phyloP scores from a whole-genome alignment of 768 basidiomycete species.

The Leccinum rimulosum region DNA sequence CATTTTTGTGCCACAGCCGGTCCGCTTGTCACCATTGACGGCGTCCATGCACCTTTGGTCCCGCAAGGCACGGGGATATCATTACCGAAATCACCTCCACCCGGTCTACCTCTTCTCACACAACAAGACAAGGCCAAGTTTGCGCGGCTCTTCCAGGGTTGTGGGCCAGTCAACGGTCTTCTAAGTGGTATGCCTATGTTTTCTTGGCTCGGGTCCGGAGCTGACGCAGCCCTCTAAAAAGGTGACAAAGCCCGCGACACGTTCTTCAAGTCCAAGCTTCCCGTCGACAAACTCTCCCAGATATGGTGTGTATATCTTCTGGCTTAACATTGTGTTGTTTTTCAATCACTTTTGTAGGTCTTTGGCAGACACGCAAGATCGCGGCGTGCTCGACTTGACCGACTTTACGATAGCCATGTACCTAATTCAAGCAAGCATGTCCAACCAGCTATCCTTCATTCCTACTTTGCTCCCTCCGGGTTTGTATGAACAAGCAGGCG shows the following conservation, averaged over 20 bases:
- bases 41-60: conserved; percentile 48
- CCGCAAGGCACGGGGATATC: conserved; percentile 57
- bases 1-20: conserved; percentile 55
- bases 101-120: conserved; percentile 63
- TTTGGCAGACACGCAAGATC: conserved; percentile 91
- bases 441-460: conserved; percentile 64
- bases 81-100: conserved; percentile 59
- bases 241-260: conserved; percentile 88
- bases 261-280: conserved; percentile 87
- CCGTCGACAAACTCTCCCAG: conserved; percentile 82
- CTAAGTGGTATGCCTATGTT: conserved; percentile 60
- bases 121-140: conserved; percentile 85
- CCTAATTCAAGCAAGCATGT: conserved; percentile 92
- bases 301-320: conserved; percentile 68
- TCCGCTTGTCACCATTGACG: conserved; percentile 78
- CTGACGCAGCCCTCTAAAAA: conserved; percentile 26
- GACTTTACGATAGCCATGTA: conserved; percentile 98
- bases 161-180: conserved; percentile 72
- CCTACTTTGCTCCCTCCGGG: conserved; percentile 77
- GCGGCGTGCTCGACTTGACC: conserved; percentile 82
- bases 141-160: conserved; percentile 67
- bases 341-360: conserved; percentile 50
- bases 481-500: conserved; percentile 79
- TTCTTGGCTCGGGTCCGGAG: neutral
- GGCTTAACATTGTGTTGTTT: neutral